These are phyloP conservation scores for Harrya chromipes DNA, from an alignment of 768 basidiomycete species.

Conservation along the genomic window DNA sequence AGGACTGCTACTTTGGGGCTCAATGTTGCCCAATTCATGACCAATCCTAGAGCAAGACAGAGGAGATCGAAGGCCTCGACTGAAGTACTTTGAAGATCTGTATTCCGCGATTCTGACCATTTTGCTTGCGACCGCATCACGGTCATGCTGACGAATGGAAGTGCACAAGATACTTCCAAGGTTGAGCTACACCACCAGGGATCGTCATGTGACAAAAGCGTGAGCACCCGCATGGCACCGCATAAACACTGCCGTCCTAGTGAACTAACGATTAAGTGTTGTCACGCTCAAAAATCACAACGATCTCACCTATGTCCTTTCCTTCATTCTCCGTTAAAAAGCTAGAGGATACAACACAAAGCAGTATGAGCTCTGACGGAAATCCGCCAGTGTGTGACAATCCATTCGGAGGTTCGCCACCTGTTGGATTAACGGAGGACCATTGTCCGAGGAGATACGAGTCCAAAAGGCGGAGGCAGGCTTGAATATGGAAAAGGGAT, in stretches of 20 bases:
- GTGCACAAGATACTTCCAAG: slow-evolving; percentile 42
- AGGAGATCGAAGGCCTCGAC: slow-evolving; percentile 60
- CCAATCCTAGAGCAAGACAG: slow-evolving; percentile 70
- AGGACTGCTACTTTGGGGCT: slow-evolving; percentile 46
- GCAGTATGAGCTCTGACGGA: slow-evolving; percentile 44
- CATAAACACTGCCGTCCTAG: slow-evolving; percentile 51
- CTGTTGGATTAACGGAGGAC: slow-evolving; percentile 25
- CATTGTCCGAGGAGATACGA: slow-evolving; percentile 60
- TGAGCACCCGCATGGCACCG: slow-evolving; percentile 59
- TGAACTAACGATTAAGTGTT: not conserved
- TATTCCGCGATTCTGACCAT: slow-evolving; percentile 14
- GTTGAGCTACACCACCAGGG: slow-evolving; percentile 52
- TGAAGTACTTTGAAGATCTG: slow-evolving; percentile 10
- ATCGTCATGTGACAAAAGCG: slow-evolving; percentile 67
- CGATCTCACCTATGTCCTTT: slow-evolving; percentile 19
- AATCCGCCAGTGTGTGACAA: slow-evolving; percentile 29
- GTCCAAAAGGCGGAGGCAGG: slow-evolving; percentile 60
- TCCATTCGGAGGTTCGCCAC: slow-evolving; percentile 7
- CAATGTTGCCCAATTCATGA: slow-evolving; percentile 73
- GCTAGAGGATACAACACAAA: slow-evolving; percentile 51
- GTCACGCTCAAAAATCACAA: not conserved
- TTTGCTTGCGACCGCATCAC: slow-evolving; percentile 39
- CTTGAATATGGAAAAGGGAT: slow-evolving; percentile 47
- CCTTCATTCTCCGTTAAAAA: slow-evolving; percentile 23
- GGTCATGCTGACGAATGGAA: slow-evolving; percentile 47